Evolutionary conservation across 805 yeast species (phyloP), one percentile per base, ranked within the genome.

Genomic region (Schwanniomyces sp.): DNA sequence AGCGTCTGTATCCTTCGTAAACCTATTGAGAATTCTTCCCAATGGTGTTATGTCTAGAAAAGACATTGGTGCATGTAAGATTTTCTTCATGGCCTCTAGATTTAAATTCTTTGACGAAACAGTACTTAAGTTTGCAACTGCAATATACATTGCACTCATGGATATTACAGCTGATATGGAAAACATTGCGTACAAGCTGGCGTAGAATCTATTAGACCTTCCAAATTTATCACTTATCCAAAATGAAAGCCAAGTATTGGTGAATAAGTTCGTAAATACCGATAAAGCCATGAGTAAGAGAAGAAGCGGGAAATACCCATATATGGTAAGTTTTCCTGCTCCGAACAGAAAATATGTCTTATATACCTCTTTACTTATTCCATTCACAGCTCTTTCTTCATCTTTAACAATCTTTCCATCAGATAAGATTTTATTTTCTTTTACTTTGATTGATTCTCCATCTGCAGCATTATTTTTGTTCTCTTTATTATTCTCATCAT

Each of bases 11-110:
- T 88, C 96, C 57, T 87, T 87, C 2, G 95, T 87, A 64, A 88
- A 88, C 53, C 96, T 72, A 66, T 88, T 88, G 57, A 89, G 66
- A 47, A 88, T 82, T 51, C 96, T 74, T 2, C 96, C 96, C 72
- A 87, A 75, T n/a, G 96, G 96, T 0, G 92, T 85, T 11, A 88
- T 80, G 58, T 89, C 96, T 63, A 88, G 75, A 61, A 80, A 89
- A 1, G 82, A 66, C 90, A 87, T 86, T 34, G 94, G 92, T 2
- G 91, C 81, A 49, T 81, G 82, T 51, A 88, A 66, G 6, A 88
- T 69, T 29, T 70, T 74, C 39, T 72, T 66, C 45, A 83, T 73
- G 0, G 92, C 91, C 43, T 53, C 52, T 30, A 82, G 64, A 58
- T 87, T 86, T 57, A 89, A 66, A 14, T 57, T 61, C 45, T 64